phyloP scores from a whole-genome alignment of 2,329 filamentous ascomycete species.

The Didymella segeticola region DNA sequence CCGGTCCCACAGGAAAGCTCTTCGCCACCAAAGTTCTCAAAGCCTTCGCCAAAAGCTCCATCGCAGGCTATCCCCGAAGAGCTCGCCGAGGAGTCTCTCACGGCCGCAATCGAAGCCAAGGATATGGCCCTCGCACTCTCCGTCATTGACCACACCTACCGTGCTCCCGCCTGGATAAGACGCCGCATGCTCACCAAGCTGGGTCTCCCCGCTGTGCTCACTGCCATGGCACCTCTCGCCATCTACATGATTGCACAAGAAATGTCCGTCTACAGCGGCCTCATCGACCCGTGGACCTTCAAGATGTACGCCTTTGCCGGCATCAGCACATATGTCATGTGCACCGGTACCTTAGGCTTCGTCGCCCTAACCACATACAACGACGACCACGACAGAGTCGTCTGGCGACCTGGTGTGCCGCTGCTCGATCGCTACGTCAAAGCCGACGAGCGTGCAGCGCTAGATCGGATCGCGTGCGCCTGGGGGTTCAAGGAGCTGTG shows the following conservation, averaged over 20 bases:
- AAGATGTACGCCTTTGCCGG: conserved; percentile 81
- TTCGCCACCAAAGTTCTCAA: conserved; percentile 50
- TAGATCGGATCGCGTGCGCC: conserved; percentile 83
- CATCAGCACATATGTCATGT: conserved; percentile 81
- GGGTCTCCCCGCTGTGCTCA: conserved; percentile 64
- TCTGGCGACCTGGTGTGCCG: conserved; percentile 84
- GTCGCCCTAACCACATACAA: conserved; percentile 87
- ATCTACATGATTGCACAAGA: conserved; percentile 75
- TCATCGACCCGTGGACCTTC: conserved; percentile 77
- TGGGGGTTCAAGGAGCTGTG: conserved; percentile 89
- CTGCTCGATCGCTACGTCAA: conserved; percentile 82
- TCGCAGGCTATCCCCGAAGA: conserved; percentile 74
- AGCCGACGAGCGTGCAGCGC: conserved; percentile 86
- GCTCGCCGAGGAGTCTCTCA: conserved; percentile 75
- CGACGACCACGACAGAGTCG: conserved; percentile 93
- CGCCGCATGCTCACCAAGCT: conserved; percentile 71
- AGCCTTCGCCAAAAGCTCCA: conserved; percentile 70
- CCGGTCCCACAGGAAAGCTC: conserved; percentile 69
- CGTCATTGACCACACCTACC: conserved; percentile 74
- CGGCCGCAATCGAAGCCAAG: conserved; percentile 78
- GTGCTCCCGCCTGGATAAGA: conserved; percentile 69
- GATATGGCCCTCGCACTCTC: conserved; percentile 79
- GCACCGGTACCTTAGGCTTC: conserved; percentile 80
- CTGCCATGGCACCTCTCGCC: conserved; percentile 67
- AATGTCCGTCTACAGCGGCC: conserved; percentile 70